Base-by-base conservation (phyloP, 805 yeast genomes). In the Cyberlindnera nakhonratchasimensis region DNA sequence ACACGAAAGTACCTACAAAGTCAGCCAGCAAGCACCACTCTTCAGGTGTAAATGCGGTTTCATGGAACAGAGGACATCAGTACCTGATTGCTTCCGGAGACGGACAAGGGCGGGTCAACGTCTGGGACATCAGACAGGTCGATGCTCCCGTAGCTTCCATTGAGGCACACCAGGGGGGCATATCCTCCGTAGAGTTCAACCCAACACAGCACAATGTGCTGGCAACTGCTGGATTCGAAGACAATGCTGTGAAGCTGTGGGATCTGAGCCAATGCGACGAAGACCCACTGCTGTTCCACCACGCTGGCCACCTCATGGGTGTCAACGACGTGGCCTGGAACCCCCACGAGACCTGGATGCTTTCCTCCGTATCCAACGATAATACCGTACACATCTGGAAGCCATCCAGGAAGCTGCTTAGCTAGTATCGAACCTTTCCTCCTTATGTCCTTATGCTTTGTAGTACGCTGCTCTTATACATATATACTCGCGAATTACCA, bases 251-350 rank as follows among this genome's bases (percentile, higher is more conserved):
- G 9, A 78, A 77, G 53, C 29, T 87, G 2, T 80, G 82, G 77
- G 84, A 85, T 53, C 57, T 77, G 4, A 53, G 54, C n/a, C n/a
- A n/a, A n/a, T n/a, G n/a, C 4, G 57, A 38, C 1, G 59, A 53
- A 1, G 56, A 59, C 16, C 61, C 52, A 38, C 55, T 74, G 39
- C 34, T 78, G 7, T 89, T 90, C 57, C 70, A 72, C 3, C 98
- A 90, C 62, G 82, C 80, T 4, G 97, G 97, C 0, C 98, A 90
- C 61, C 74, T 82, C 75, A 67, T 83, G n/a, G 89, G 91, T 4
- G 86, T 90, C 3, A 85, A 83, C 50, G 97, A 89, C 53, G 64
- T 88, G 22, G 73, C 79, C 25, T 90, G 97, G 97, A 84, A 86
- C 43, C 75, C 79, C 0, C 79, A 79, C 45, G 85, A 78, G 43